phyloP scores from a whole-genome alignment of 768 basidiomycete species.

The Porphyrellus cyaneotinctus region DNA sequence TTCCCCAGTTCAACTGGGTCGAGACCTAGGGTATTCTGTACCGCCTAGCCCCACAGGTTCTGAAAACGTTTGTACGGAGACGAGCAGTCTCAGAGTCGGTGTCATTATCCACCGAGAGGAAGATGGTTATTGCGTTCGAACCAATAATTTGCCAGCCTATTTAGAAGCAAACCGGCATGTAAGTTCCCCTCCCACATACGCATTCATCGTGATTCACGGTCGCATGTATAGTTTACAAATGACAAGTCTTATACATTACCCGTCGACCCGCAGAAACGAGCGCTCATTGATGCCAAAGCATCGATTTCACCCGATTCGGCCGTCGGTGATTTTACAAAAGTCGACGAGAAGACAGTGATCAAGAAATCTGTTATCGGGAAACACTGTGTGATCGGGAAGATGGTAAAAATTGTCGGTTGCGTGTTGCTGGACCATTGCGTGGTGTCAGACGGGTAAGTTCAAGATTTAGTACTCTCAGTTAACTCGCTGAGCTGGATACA shows the following conservation, averaged over 20 bases:
- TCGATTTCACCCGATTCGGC: slow-evolving; percentile 82
- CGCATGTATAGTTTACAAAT: slow-evolving; percentile 40
- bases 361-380: slow-evolving; percentile 77
- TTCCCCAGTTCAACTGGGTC: slow-evolving; percentile 23
- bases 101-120: slow-evolving; percentile 53
- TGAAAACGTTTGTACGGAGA: slow-evolving; percentile 33
- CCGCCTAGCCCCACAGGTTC: slow-evolving; percentile 44
- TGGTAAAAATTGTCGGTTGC: slow-evolving; percentile 79
- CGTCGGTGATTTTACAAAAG: slow-evolving; percentile 76
- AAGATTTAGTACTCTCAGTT: neutral
- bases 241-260: slow-evolving; percentile 51
- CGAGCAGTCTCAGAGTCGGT: slow-evolving; percentile 58
- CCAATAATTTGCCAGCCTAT: slow-evolving; percentile 74
- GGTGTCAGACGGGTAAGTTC: slow-evolving; percentile 72
- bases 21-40: slow-evolving; percentile 35
- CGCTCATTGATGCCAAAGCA: slow-evolving; percentile 73
- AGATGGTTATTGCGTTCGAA: slow-evolving; percentile 58
- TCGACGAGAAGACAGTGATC: slow-evolving; percentile 76
- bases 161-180: slow-evolving; percentile 81
- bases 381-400: slow-evolving; percentile 81
- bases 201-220: slow-evolving; percentile 13
- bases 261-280: slow-evolving; percentile 56
- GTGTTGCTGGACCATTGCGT: slow-evolving; percentile 87
- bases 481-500: slow-evolving; percentile 27
- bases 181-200: slow-evolving; percentile 21